Base-by-base conservation (phyloP, 1,139 yeast genomes). In the Candida frijolesensis region DNA sequence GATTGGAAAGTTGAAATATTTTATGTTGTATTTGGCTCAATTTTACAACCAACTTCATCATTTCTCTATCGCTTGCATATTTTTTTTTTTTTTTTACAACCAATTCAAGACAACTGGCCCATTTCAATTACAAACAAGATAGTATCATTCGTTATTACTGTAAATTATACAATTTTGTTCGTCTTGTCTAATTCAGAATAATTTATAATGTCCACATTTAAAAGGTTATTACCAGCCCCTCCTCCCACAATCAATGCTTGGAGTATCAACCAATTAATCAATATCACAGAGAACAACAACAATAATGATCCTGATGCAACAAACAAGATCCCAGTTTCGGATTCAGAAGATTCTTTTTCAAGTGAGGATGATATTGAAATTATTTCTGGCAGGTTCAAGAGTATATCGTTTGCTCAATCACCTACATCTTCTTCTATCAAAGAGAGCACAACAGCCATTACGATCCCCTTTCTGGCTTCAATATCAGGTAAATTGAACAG, bases 161-260 rank as follows among this genome's bases (percentile, higher is more conserved):
- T 5, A 4, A 34, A 34, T 18, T 35, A 27, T 3, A 19, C 22
- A 3, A 19, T 19, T 19, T 19, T 19, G 29, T 37, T 37, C 32
- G n/a, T 4, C 32, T 14, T 39, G 18, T 30, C 10, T 15, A 22
- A 18, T 6, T 22, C 12, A 33, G 9, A 32, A 22, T 33, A 16
- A 15, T 7, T 15, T 15, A 33, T 10, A 25, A 51, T 51, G 54
- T 44, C 49, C 2, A 47, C 45, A 15, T 46, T 54, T 40, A 58
- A 58, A 48, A 51, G 56, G 32, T 53, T 58, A 42, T 45, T 52
- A 2, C 64, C 64, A 3, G 63, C 64, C 10, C 63, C 63, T 2
- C 52, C 56, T 14, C 64, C 64, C 8, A 39, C 38, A 12, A 49
- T 49, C 16, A 60, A 60, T 40, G 60, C 60, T 11, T 60, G 64